Base-by-base conservation (phyloP, 768 basidiomycete genomes). In the Myochromella boudieri region DNA sequence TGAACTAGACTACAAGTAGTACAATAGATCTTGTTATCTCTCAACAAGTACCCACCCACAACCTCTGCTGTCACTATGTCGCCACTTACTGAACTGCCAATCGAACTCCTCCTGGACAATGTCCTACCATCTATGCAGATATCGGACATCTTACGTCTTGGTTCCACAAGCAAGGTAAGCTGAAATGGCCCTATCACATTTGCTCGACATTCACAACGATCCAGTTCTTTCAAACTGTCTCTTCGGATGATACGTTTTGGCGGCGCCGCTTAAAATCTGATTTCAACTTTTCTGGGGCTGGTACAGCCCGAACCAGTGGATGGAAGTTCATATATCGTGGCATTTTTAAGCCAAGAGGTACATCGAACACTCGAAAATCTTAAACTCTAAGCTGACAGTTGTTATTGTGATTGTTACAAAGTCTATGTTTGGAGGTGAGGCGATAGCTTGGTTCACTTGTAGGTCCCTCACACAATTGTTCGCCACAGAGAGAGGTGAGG, bases 251-350 rank as follows among this genome's bases (percentile, higher is more conserved):
- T 47, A 82, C 81, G 0, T 75, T 92, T 49, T 95, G 92, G 92
- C 84, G 82, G 60, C 72, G 78, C 22, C 85, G 79, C 50, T 67
- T 90, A 7, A 60, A 73, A 24, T 62, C 65, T 24, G 92, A 94
- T 60, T 93, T 82, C 70, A 90, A 91, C 65, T 94, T 91, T 56
- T 76, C 85, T 6, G 80, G 78, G 3, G 71, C 76, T 31, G 77
- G 75, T 32, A 91, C 86, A 0, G 91, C 91, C 11, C 72, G 92
- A 15, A 80, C 76, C 10, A 81, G 67, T 34, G 91, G 91, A 11
- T 95, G 86, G 82, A 87, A 85, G 64, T 76, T 81, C 55, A 80
- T 95, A 29, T 95, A 93, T 68, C 74, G 71, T 37, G 81, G 87
- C 5, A 67, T 95, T 18, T 78, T 67, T 43, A 74, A 74, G 48